phyloP scores from a whole-genome alignment of 2,329 filamentous ascomycete genomes.

The Pseudocercospora musae region DNA sequence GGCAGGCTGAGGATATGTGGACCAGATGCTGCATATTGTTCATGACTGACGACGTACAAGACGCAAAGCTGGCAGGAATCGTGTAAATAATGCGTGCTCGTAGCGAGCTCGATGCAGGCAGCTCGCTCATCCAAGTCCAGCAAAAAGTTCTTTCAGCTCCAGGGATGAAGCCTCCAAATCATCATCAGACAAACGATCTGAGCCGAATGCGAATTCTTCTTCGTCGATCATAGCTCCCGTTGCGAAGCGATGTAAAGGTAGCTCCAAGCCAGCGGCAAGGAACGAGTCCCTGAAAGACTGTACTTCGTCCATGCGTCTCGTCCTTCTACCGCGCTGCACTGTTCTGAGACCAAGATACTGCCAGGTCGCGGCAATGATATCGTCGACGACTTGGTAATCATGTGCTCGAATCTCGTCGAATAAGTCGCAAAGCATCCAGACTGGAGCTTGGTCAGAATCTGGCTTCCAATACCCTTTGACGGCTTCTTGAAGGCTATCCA shows the following conservation, averaged over 20 bases:
- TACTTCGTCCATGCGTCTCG: background rate
- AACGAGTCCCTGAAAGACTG: slow-evolving; percentile 6
- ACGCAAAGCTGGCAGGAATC: background rate
- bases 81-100: background rate
- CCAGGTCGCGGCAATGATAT: slow-evolving; percentile 10
- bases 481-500: slow-evolving; percentile 10
- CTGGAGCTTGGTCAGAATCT: slow-evolving; percentile 7
- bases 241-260: slow-evolving; percentile 12
- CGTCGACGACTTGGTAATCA: slow-evolving; percentile 9
- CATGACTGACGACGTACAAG: background rate
- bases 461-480: slow-evolving; percentile 15
- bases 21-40: background rate
- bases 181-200: background rate
- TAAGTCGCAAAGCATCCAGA: slow-evolving; percentile 14
- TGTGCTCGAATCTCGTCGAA: slow-evolving; percentile 16
- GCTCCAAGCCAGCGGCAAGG: slow-evolving; percentile 6
- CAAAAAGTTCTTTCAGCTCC: background rate
- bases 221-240: slow-evolving; percentile 13
- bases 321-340: slow-evolving; percentile 1
- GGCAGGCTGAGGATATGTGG: background rate
- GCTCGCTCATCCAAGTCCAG: background rate
- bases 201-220: slow-evolving; percentile 8
- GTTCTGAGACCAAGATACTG: slow-evolving; percentile 6
- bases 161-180: background rate
- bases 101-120: background rate